Evolutionary conservation across 139 green algal genomes (phyloP).

Genomic region (Chlorella sp.): DNA sequence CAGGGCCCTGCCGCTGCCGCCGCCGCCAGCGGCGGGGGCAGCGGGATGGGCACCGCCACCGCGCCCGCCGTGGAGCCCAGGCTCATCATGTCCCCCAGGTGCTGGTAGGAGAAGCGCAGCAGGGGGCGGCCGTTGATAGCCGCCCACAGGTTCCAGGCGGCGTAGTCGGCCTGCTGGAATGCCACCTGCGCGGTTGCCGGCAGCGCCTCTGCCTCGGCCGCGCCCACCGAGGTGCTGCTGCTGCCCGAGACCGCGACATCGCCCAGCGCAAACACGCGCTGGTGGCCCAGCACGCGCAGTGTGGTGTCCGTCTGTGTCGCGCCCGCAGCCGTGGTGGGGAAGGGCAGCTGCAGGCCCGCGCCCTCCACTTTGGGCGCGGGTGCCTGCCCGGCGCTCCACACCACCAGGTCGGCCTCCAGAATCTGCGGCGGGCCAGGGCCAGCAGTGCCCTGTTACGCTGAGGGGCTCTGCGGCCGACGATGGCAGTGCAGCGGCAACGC

Average conservation of each 20-base stretch:
- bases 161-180: constrained; percentile 98
- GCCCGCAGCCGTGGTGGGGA: constrained; percentile 65
- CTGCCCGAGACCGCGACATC: constrained; percentile 63
- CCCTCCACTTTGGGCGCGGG: constrained; percentile 37
- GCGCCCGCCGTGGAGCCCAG: constrained; percentile 79
- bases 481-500: too few relatives aligned
- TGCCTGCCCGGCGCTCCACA: constrained; percentile 87
- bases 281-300: constrained; percentile 69
- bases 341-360: constrained; percentile 56
- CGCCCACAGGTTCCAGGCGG: constrained; percentile 98
- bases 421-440: background rate
- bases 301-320: constrained; percentile 78
- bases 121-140: constrained; percentile 84
- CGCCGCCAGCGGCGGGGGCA: constrained; percentile 46
- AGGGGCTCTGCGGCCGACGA: too few relatives aligned
- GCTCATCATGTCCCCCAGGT: constrained; percentile 97
- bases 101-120: constrained; percentile 97
- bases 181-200: constrained; percentile 90
- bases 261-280: constrained; percentile 91
- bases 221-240: background rate
- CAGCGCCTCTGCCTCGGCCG: constrained; percentile 17
- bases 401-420: constrained; percentile 74
- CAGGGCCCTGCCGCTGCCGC: constrained; percentile 59
- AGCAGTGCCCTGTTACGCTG: too few relatives aligned
- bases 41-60: constrained; percentile 77